These are phyloP conservation scores for Phragmites australis DNA, from an alignment of 176 grass and related monocot genomes.

Conservation along the genomic window DNA sequence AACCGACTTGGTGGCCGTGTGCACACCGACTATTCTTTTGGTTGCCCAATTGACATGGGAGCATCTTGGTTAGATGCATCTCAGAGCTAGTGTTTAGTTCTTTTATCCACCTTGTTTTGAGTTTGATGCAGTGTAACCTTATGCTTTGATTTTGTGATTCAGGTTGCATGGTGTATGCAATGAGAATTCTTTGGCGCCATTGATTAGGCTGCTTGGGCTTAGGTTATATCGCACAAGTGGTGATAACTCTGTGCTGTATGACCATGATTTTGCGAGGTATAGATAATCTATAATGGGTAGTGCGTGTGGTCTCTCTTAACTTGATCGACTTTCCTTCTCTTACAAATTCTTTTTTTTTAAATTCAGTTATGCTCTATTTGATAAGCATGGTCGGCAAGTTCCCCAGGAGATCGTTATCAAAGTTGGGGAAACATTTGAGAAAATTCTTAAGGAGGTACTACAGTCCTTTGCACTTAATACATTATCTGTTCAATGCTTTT, in stretches of 20 bases:
- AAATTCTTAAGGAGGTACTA: conserved; percentile 89
- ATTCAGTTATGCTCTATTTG: conserved; percentile 90
- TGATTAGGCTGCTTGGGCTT: conserved; percentile 90
- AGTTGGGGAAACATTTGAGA: conserved; percentile 92
- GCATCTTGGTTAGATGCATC: conserved; percentile 83
- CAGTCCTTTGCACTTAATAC: neutral
- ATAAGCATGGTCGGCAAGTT: conserved; percentile 83
- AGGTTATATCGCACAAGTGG: conserved; percentile 96
- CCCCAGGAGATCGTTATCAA: conserved; percentile 72
- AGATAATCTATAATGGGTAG: conserved; percentile 1
- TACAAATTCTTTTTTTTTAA: conserved; percentile 34
- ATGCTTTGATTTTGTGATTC: conserved; percentile 53
- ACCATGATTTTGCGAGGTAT: conserved; percentile 98
- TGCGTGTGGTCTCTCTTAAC: neutral
- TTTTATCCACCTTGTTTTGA: conserved; percentile 30
- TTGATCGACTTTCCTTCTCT: conserved; percentile 37
- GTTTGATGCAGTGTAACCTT: conserved; percentile 12
- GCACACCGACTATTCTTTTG: conserved; percentile 97
- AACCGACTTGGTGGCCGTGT: conserved; percentile 84
- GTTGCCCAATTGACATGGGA: conserved; percentile 96
- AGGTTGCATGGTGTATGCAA: conserved; percentile 99
- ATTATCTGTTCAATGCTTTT: conserved; percentile 26
- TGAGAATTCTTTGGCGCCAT: conserved; percentile 92
- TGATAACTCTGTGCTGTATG: conserved; percentile 95
- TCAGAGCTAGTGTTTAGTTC: conserved; percentile 6